phyloP scores from a whole-genome alignment of 768 basidiomycete genomes.

The Serpula lacrymans region DNA sequence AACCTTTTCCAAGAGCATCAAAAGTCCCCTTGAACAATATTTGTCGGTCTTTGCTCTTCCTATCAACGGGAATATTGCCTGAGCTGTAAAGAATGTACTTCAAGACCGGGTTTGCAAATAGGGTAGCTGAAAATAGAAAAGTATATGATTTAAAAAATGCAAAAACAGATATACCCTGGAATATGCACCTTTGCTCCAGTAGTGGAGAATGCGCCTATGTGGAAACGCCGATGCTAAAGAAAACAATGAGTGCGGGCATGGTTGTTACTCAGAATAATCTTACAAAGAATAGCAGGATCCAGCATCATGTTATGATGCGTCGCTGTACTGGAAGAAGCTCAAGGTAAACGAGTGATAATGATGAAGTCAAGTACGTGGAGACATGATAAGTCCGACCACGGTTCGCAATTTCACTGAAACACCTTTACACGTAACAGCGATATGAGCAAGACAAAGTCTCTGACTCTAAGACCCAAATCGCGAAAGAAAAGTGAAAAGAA shows the following conservation, averaged over 20 bases:
- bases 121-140: conserved; percentile 44
- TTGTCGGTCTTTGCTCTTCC: conserved; percentile 90
- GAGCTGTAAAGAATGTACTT: conserved; percentile 77
- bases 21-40: conserved; percentile 87
- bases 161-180: conserved; percentile 9
- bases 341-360: conserved; percentile 1
- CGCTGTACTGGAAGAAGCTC: conserved; percentile 50
- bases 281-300: conserved; percentile 80
- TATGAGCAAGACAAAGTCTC: background rate
- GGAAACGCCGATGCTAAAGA: conserved; percentile 76
- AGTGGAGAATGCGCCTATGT: conserved; percentile 76
- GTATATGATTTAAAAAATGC: conserved; percentile 10
- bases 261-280: conserved; percentile 36
- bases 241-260: too few relatives aligned
- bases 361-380: background rate
- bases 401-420: background rate
- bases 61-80: conserved; percentile 97
- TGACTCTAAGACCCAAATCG: background rate
- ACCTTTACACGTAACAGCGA: background rate
- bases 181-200: conserved; percentile 85
- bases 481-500: conserved; percentile 3
- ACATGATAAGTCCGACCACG: background rate
- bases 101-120: conserved; percentile 78
- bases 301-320: conserved; percentile 97
- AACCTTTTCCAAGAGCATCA: conserved; percentile 74